Base-by-base conservation (phyloP, 208 protist genomes). In the Acanthamoeba lenticulata region DNA sequence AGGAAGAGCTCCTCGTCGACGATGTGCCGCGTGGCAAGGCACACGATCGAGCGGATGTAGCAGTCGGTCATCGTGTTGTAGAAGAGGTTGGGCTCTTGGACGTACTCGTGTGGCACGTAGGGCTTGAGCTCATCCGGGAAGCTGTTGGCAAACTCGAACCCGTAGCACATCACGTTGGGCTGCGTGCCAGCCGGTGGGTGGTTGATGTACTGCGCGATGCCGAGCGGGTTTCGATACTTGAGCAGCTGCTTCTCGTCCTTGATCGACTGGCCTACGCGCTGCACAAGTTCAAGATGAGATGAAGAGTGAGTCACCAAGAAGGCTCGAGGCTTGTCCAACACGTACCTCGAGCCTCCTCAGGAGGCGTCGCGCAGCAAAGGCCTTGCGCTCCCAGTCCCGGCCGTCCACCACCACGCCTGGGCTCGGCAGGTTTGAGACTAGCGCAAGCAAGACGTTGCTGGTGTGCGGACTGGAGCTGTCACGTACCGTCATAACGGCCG, bases 141-240 rank as follows among this genome's bases (percentile, higher is more conserved):
- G 0, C 24, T 27, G 1, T 5, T 60, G 21, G 55, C 19, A 60
- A 92, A 95, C 29, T 95, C 52, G n/a, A 29, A 95, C 17, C 11
- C 40, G 32, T 79, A 57, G 19, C 77, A 32, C 24, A 95, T 95
- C 34, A 95, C 74, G 72, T 95, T 95, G 29, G 94, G 62, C 21
- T 65, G 27, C 32, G 60, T 38, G 2, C 38, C 44, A 3, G 32
- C 40, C 2, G 90, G 49, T 38, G 94, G 94, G 57, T 95, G 94
- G 55, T 95, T 95, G 17, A 95, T 94, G 52, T 93, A 95, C 6
- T 94, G 88, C 29, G 91, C 94, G 74, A 95, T 95, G 13, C 91
- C 94, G 83, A 86, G 94, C 15, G 94, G 94, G 90, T 95, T 95
- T 1, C 62, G 32, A 27, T 38, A 95, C 17, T 40, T 72, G 3